phyloP scores from a whole-genome alignment of 176 grass and related monocot species.

The Lolium multiflorum region DNA sequence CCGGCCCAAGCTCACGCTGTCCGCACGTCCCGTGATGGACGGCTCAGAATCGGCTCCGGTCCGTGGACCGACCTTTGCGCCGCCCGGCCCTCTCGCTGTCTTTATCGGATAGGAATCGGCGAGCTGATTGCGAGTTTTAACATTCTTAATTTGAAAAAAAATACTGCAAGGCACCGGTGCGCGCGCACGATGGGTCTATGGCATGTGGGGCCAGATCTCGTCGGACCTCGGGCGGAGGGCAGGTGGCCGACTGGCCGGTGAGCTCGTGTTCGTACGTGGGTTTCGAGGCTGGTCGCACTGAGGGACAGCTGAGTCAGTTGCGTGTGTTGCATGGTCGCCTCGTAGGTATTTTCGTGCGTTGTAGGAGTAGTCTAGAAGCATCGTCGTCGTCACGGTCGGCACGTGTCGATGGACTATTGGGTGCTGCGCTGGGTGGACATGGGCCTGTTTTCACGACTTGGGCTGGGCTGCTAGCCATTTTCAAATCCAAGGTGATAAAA shows the following conservation, averaged over 20 bases:
- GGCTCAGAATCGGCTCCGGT: background rate
- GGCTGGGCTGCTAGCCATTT: background rate
- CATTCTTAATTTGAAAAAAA: background rate
- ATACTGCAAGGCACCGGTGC: background rate
- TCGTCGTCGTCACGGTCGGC: background rate
- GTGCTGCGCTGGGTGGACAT: background rate
- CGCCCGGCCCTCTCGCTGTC: background rate
- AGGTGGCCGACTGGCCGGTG: background rate
- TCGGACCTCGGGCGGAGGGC: background rate
- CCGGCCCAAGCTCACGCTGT: background rate
- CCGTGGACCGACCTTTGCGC: background rate
- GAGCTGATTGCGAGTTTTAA: background rate
- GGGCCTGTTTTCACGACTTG: background rate
- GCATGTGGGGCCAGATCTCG: background rate
- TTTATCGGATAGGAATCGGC: background rate
- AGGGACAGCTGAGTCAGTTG: background rate
- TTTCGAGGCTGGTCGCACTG: background rate
- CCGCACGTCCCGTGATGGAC: background rate
- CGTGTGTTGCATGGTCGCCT: background rate
- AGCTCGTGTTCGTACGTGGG: background rate
- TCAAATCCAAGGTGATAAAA: too few relatives aligned
- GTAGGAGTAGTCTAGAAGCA: background rate
- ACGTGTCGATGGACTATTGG: background rate
- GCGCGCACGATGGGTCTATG: background rate
- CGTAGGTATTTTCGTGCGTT: too few relatives aligned